Percentiles rank a stretch among this genome's conserved stretches.
Evolutionary conservation across 768 basidiomycete genomes (phyloP).

Genomic region (Boletus sp.): DNA sequence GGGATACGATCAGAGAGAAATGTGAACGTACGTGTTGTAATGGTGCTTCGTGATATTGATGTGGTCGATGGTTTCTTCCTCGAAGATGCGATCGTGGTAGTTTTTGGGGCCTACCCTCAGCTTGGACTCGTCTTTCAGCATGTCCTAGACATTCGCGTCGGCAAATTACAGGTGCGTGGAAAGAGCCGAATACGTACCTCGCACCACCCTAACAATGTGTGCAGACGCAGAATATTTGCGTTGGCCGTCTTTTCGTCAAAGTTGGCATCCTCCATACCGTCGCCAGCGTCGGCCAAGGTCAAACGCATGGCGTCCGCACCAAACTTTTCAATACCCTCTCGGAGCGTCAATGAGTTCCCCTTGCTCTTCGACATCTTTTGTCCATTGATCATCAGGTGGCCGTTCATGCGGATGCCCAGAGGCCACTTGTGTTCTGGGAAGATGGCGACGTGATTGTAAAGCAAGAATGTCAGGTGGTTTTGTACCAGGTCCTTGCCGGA

Average conservation of each 20-base stretch:
- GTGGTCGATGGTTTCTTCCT: conserved; percentile 85
- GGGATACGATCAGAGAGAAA: neutral
- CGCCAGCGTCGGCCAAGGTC: conserved; percentile 93
- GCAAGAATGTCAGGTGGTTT: conserved; percentile 90
- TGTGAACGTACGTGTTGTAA: conserved; percentile 69
- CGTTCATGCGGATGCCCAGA: conserved; percentile 88
- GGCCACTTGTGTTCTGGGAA: conserved; percentile 91
- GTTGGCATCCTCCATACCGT: conserved; percentile 97
- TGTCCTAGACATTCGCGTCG: conserved; percentile 55
- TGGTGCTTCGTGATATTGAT: conserved; percentile 78
- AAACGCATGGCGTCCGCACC: conserved; percentile 94
- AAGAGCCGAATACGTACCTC: conserved; percentile 54
- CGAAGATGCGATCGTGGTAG: conserved; percentile 89
- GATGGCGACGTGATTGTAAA: conserved; percentile 94
- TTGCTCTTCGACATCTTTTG: conserved; percentile 99
- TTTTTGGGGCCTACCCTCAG: conserved; percentile 71
- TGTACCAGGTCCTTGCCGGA: conserved; percentile 97
- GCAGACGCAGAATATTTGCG: conserved; percentile 89
- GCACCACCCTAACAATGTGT: conserved; percentile 90
- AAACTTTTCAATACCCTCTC: conserved; percentile 89
- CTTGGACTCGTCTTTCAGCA: conserved; percentile 65
- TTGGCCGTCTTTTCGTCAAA: conserved; percentile 99
- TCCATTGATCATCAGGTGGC: conserved; percentile 95
- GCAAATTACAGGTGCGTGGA: neutral
- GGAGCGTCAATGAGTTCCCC: conserved; percentile 91